Evolutionary conservation across 139 green algal genomes (phyloP).

Genomic region (Dunaliella sp.): DNA sequence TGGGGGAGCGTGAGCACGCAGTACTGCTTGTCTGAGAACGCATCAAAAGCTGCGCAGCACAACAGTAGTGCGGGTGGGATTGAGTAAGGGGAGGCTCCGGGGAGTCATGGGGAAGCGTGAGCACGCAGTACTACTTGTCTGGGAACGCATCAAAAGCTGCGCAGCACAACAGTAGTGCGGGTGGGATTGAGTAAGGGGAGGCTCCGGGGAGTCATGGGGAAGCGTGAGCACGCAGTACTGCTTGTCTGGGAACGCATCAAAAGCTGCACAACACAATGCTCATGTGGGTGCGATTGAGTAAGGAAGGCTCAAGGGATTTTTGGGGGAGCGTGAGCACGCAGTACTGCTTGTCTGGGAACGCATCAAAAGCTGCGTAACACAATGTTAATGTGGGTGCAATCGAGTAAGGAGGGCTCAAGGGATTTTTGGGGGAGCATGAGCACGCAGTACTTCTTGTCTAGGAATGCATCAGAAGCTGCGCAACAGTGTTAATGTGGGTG

Average conservation of each 20-base stretch:
- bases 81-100: constrained; percentile 34
- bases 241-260: constrained; percentile 41
- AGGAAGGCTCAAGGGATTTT: constrained; percentile 40
- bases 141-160: constrained; percentile 44
- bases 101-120: constrained; percentile 56
- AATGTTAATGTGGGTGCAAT: too few relatives aligned
- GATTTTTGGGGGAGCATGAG: too few relatives aligned
- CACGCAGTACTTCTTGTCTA: background rate
- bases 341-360: background rate
- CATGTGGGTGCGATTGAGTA: too few relatives aligned
- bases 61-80: too few relatives aligned
- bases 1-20: constrained; percentile 59
- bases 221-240: constrained; percentile 59
- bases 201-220: constrained; percentile 44
- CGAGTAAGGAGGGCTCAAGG: too few relatives aligned
- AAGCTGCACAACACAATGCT: constrained; percentile 20
- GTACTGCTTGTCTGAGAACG: constrained; percentile 47
- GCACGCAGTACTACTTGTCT: constrained; percentile 49
- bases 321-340: constrained; percentile 9
- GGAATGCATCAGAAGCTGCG: background rate
- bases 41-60: constrained; percentile 34
- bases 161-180: background rate
- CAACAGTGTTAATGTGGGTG: too few relatives aligned
- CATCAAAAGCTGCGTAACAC: background rate
- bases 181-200: constrained; percentile 29